phyloP scores from a whole-genome alignment of 2,329 filamentous ascomycete genomes.

The Escovopsis sp. region DNA sequence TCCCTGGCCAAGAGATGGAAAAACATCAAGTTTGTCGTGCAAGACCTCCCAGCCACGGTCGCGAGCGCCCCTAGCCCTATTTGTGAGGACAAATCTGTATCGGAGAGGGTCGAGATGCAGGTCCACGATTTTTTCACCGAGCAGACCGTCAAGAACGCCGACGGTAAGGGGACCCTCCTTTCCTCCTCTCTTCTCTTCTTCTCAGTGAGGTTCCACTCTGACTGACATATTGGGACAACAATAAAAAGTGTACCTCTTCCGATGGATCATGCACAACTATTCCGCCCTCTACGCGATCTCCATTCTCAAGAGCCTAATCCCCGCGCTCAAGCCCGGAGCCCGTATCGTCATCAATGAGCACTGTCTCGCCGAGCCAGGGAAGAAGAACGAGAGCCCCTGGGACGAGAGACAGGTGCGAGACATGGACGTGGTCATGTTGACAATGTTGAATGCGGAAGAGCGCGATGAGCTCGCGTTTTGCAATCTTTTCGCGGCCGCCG shows the following conservation, averaged over 20 bases:
- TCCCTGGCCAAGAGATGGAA: constrained; percentile 35
- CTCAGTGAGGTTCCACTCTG: background rate
- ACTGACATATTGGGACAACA: no score
- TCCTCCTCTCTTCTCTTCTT: background rate
- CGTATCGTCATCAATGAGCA: constrained; percentile 31
- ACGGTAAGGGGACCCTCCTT: constrained; percentile 23
- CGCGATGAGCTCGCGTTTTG: constrained; percentile 30
- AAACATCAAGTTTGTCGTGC: constrained; percentile 38
- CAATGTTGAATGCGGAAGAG: constrained; percentile 35
- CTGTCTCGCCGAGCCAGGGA: constrained; percentile 24
- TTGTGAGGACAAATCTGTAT: constrained; percentile 21
- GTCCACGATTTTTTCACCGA: constrained; percentile 43
- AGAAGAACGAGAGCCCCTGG: constrained; percentile 21
- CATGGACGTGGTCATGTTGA: constrained; percentile 39
- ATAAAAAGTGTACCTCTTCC: constrained; percentile 36
- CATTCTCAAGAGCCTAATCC: constrained; percentile 34
- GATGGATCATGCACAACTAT: constrained; percentile 48
- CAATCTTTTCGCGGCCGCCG: constrained; percentile 26
- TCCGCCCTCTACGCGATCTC: constrained; percentile 34
- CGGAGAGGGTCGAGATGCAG: constrained; percentile 25
- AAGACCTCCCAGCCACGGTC: constrained; percentile 35
- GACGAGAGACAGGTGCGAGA: constrained; percentile 31
- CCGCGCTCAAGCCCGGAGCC: constrained; percentile 38
- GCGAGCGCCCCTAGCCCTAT: constrained; percentile 29
- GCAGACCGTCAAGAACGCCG: constrained; percentile 36